A percentile compares a stretch with the other conserved stretches of the same genome.
Evolutionary conservation across 1,284 basidiomycete genomes (phyloP).

Genomic region (Earliella scabrosa): DNA sequence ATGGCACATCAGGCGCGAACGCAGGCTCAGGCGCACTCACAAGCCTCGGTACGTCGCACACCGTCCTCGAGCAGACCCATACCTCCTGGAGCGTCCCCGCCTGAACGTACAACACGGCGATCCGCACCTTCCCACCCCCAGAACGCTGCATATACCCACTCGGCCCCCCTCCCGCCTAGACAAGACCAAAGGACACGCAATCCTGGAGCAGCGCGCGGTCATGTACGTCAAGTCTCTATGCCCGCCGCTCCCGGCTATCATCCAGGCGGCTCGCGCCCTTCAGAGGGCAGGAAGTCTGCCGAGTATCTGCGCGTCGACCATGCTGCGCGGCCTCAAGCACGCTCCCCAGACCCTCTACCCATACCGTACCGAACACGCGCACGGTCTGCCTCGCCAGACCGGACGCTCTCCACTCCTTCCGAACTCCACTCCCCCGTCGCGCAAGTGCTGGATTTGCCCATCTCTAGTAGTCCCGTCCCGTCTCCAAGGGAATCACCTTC

Average conservation of each 20-base stretch:
- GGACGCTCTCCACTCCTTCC: conserved; percentile 12
- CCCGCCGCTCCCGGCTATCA: conserved; percentile 18
- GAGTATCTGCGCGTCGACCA: conserved; percentile 20
- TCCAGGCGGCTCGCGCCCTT: conserved; percentile 5
- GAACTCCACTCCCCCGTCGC: conserved; percentile 17
- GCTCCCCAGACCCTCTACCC: conserved; percentile 41
- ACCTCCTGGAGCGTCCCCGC: conserved; percentile 8
- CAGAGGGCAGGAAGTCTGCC: conserved; percentile 18
- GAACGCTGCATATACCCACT: conserved; percentile 10
- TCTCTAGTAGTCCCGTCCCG: conserved; percentile 15
- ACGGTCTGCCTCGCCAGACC: conserved; percentile 13
- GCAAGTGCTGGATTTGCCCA: conserved; percentile 20
- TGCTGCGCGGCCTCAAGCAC: conserved; percentile 27
- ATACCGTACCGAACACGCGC: conserved; percentile 38
- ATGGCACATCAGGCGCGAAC: conserved; percentile 19
- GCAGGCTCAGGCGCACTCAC: conserved; percentile 15
- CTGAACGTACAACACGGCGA: conserved; percentile 24
- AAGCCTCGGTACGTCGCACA: conserved; percentile 21
- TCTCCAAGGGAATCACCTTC: conserved; percentile 13
- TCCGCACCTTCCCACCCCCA: conserved; percentile 6
- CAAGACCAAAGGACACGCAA: conserved; percentile 20
- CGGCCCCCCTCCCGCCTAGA: conserved; percentile 11
- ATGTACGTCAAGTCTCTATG: conserved; percentile 20
- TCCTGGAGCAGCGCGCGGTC: conserved; percentile 16
- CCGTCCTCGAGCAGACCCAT: conserved; percentile 13